Percentiles rank a stretch among this genome's conserved stretches.
Conservation (phyloP, 2,329 filamentous ascomycete species). For the Botrytis elliptica region DNA sequence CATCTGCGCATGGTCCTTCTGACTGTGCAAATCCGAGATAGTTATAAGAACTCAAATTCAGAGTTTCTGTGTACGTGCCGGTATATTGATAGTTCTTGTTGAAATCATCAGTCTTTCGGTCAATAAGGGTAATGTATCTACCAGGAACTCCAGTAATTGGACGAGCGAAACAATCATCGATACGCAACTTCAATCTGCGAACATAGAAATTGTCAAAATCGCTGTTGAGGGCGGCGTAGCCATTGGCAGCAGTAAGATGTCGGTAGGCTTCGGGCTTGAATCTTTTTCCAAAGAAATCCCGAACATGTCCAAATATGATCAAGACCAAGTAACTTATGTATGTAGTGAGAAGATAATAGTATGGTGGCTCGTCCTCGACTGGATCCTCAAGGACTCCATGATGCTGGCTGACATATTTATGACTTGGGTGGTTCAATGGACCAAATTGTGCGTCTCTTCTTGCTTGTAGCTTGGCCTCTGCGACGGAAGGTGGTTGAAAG, state of each 20-base stretch:
- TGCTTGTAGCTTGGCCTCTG: slow-evolving; percentile 73
- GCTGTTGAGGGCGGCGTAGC: slow-evolving; percentile 92
- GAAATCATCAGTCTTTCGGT: slow-evolving; percentile 86
- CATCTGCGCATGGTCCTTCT: slow-evolving; percentile 92
- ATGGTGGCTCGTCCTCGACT: slow-evolving; percentile 91
- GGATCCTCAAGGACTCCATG: slow-evolving; percentile 76
- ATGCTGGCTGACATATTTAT: slow-evolving; percentile 87
- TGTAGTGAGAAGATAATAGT: slow-evolving; percentile 94
- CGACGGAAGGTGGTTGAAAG: slow-evolving; percentile 83
- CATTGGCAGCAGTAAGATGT: slow-evolving; percentile 77
- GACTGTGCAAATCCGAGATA: slow-evolving; percentile 98
- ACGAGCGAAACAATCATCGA: slow-evolving; percentile 95
- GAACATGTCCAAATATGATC: slow-evolving; percentile 91
- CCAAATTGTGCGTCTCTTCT: slow-evolving; percentile 89
- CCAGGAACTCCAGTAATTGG: slow-evolving; percentile 92
- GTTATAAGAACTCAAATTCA: slow-evolving; percentile 99
- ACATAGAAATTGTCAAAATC: slow-evolving; percentile 99
- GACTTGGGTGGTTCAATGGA: slow-evolving; percentile 73
- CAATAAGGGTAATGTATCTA: slow-evolving; percentile 87
- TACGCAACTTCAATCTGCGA: slow-evolving; percentile 83
- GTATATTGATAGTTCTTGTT: slow-evolving; percentile 88
- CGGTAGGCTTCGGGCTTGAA: slow-evolving; percentile 83
- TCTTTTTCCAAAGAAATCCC: slow-evolving; percentile 96
- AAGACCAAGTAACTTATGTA: slow-evolving; percentile 97
- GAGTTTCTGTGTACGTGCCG: slow-evolving; percentile 86